These are phyloP conservation scores for Backusella parvicylindrica DNA, from an alignment of 192 early-diverging fungal genomes.

Conservation along the genomic window DNA sequence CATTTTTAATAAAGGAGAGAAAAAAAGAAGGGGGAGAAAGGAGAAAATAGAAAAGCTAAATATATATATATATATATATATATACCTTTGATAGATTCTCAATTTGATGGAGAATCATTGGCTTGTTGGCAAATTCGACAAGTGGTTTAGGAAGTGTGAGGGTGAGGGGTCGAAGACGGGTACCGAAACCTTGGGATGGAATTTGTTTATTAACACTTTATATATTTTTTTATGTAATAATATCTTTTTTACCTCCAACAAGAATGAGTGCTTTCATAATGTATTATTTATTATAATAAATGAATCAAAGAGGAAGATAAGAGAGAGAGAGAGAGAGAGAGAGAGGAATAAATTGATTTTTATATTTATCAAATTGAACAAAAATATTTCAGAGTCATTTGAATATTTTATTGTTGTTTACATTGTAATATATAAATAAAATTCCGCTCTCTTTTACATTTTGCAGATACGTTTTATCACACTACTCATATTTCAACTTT, in stretches of 20 bases:
- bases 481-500: background rate
- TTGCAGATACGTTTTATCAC: background rate
- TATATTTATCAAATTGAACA: background rate
- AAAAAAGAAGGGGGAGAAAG: background rate
- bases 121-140: slow-evolving; percentile 98
- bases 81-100: slow-evolving; percentile 92
- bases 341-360: background rate
- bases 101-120: slow-evolving; percentile 99
- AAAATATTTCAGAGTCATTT: background rate
- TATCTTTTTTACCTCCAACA: slow-evolving; percentile 59
- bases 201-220: background rate
- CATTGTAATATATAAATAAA: background rate
- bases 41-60: no score
- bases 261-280: slow-evolving; percentile 84
- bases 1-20: no score
- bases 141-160: slow-evolving; percentile 96
- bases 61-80: background rate
- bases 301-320: background rate
- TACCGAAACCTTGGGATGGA: slow-evolving; percentile 80
- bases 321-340: background rate
- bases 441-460: background rate
- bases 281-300: background rate
- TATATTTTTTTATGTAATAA: background rate
- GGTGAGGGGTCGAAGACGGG: slow-evolving; percentile 95
- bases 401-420: slow-evolving; percentile 1